Percentiles rank a stretch among this genome's conserved stretches.
phyloP scores from a whole-genome alignment of 768 basidiomycete species.

The Tulasnella sp. region DNA sequence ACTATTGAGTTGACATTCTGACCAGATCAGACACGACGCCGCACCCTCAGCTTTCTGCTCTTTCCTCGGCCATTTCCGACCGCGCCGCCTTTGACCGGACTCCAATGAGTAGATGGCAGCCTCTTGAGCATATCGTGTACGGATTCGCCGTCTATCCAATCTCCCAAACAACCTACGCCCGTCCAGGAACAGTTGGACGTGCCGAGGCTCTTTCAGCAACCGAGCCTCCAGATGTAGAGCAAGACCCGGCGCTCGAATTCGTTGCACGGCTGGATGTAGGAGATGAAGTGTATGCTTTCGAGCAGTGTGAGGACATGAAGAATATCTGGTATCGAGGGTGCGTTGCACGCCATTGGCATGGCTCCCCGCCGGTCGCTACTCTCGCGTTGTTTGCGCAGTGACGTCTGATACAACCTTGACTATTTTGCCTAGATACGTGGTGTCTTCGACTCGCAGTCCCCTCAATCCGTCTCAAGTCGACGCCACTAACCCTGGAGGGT shows the following conservation, averaged over 20 bases:
- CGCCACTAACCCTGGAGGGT: slow-evolving; percentile 34
- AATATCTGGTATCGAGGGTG: slow-evolving; percentile 93
- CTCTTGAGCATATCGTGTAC: slow-evolving; percentile 67
- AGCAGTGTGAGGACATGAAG: slow-evolving; percentile 72
- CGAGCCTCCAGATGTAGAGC: slow-evolving; percentile 39
- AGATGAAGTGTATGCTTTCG: slow-evolving; percentile 95
- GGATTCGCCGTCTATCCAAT: slow-evolving; percentile 85
- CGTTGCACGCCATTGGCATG: slow-evolving; percentile 27
- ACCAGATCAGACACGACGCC: no score
- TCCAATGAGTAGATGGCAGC: slow-evolving; percentile 38
- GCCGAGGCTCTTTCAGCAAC: slow-evolving; percentile 14
- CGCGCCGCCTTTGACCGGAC: background rate
- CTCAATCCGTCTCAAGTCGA: slow-evolving; percentile 54
- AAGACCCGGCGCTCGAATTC: slow-evolving; percentile 6
- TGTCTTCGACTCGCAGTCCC: slow-evolving; percentile 67
- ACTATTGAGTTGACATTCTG: slow-evolving; percentile 5
- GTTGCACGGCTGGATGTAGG: slow-evolving; percentile 78
- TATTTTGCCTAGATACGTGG: slow-evolving; percentile 55
- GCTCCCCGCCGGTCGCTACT: slow-evolving; percentile 9
- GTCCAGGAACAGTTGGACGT: slow-evolving; percentile 37
- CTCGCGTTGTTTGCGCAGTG: background rate
- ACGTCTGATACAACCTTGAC: background rate
- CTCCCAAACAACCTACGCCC: slow-evolving; percentile 52
- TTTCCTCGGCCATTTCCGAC: background rate
- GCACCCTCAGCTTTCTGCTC: background rate